Conservation (phyloP, 805 yeast genomes). For the Myxozyma lipomycoides region DNA sequence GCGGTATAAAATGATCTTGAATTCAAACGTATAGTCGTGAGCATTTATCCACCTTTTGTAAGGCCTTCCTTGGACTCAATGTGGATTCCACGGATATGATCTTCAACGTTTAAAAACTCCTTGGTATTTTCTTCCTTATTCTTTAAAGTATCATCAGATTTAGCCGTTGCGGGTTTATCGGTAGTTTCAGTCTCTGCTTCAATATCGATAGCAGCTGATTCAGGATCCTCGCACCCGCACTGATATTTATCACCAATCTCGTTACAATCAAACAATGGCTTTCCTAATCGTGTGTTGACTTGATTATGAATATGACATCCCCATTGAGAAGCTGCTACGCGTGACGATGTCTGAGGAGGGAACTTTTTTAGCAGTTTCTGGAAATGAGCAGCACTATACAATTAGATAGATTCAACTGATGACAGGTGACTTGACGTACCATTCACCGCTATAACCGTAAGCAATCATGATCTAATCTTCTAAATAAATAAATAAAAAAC, state of each 20-base stretch:
- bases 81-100: slow-evolving; percentile 12
- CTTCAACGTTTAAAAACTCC: slow-evolving; percentile 20
- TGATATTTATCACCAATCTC: slow-evolving; percentile 84
- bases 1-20: no score
- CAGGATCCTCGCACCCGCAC: slow-evolving; percentile 68
- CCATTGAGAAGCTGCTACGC: slow-evolving; percentile 88
- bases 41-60: slow-evolving; percentile 14
- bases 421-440: not conserved
- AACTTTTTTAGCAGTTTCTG: slow-evolving; percentile 58
- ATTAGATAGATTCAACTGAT: not conserved
- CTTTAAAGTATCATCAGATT: not conserved
- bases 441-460: not conserved
- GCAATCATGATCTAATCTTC: not conserved
- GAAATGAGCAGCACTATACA: slow-evolving; percentile 75
- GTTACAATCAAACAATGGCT: slow-evolving; percentile 77
- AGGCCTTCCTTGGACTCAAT: slow-evolving; percentile 20
- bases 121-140: not conserved
- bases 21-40: no score
- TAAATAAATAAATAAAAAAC: no score
- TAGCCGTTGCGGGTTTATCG: not conserved
- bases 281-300: slow-evolving; percentile 69
- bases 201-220: not conserved
- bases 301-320: slow-evolving; percentile 90
- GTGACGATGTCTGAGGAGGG: slow-evolving; percentile 79
- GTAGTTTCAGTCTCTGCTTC: not conserved